Evolutionary conservation across 805 yeast genomes (phyloP).

Genomic region (Nakazawaea ishiwadae): DNA sequence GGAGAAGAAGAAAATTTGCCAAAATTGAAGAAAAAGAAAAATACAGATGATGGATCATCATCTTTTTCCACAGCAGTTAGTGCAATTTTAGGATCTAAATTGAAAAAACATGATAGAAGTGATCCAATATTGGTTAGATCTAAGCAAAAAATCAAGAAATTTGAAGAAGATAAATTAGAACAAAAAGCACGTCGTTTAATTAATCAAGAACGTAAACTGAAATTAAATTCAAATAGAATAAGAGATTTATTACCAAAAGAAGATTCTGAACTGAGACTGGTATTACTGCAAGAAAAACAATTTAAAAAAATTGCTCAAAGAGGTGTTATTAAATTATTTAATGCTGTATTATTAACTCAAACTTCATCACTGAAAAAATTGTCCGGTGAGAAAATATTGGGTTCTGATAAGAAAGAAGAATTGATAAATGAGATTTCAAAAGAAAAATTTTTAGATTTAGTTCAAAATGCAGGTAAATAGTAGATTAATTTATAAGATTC

Average conservation of each 20-base stretch:
- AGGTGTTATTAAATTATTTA: conserved; percentile 82
- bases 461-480: conserved; percentile 65
- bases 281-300: conserved; percentile 61
- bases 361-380: conserved; percentile 50
- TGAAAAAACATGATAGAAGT: conserved; percentile 83
- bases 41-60: conserved; percentile 64
- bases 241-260: conserved; percentile 64
- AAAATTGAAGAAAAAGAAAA: conserved; percentile 48
- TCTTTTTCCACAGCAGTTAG: conserved; percentile 78
- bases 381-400: conserved; percentile 28
- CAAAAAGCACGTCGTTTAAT: conserved; percentile 73
- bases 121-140: conserved; percentile 89
- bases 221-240: conserved; percentile 63
- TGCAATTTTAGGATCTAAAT: conserved; percentile 77
- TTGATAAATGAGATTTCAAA: conserved; percentile 76
- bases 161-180: conserved; percentile 79
- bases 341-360: conserved; percentile 80
- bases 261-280: conserved; percentile 51
- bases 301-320: conserved; percentile 79
- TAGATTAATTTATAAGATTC: no score
- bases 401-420: conserved; percentile 50
- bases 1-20: conserved; percentile 25
- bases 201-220: conserved; percentile 63
- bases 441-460: conserved; percentile 84
- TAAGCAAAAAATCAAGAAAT: conserved; percentile 64